Evolutionary conservation across 1,139 yeast genomes (phyloP).

Genomic region (Geotrichum klebahnii): DNA sequence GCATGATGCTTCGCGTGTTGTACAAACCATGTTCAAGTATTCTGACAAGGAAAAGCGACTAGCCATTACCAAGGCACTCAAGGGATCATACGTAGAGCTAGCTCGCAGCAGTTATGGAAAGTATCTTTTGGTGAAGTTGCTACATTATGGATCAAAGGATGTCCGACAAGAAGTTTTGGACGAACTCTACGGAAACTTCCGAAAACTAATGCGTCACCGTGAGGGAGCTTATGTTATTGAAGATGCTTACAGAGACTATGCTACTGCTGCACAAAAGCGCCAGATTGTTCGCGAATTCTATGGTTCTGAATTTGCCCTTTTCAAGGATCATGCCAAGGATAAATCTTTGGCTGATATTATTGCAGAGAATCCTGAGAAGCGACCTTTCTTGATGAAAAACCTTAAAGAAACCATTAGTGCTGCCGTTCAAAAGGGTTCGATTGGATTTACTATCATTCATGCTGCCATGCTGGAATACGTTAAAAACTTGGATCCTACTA

Average conservation of each 20-base stretch:
- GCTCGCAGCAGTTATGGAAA: slow-evolving; percentile 94
- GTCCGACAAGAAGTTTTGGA: slow-evolving; percentile 69
- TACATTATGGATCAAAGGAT: slow-evolving; percentile 86
- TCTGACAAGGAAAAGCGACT: slow-evolving; percentile 77
- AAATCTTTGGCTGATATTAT: slow-evolving; percentile 64
- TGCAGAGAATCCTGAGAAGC: slow-evolving; percentile 73
- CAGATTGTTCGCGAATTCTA: slow-evolving; percentile 94
- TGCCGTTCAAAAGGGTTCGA: slow-evolving; percentile 90
- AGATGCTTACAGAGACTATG: slow-evolving; percentile 81
- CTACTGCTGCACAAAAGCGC: slow-evolving; percentile 75
- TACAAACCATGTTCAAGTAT: slow-evolving; percentile 87
- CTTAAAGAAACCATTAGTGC: slow-evolving; percentile 80
- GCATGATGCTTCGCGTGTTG: slow-evolving; percentile 95
- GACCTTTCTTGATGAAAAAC: slow-evolving; percentile 69
- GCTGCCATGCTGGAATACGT: slow-evolving; percentile 92
- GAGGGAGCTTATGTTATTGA: slow-evolving; percentile 99
- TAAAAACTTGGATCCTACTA: slow-evolving; percentile 52
- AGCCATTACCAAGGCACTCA: slow-evolving; percentile 61
- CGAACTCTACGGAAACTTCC: slow-evolving; percentile 83
- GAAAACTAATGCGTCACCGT: slow-evolving; percentile 91
- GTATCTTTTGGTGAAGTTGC: slow-evolving; percentile 77
- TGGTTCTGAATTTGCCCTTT: slow-evolving; percentile 94
- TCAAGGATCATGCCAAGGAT: slow-evolving; percentile 67
- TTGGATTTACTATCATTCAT: slow-evolving; percentile 93
- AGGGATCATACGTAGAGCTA: slow-evolving; percentile 72